Percentiles rank a stretch among this genome's conserved stretches.
phyloP scores from a whole-genome alignment of 768 basidiomycete species.

The Boletus subparvulus region DNA sequence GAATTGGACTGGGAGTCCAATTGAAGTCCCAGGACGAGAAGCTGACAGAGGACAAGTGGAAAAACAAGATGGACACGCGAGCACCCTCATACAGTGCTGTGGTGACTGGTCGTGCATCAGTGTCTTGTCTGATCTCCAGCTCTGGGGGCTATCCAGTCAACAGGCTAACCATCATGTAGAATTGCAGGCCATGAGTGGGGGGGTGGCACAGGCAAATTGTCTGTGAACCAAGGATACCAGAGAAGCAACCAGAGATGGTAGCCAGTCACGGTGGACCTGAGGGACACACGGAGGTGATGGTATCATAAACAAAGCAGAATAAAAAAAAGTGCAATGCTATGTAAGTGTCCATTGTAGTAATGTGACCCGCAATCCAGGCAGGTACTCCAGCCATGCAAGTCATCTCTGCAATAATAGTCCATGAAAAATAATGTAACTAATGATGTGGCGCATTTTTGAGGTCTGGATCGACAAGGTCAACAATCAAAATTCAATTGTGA shows the following conservation, averaged over 20 bases:
- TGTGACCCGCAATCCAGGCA: slow-evolving; percentile 62
- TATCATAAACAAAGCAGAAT: slow-evolving; percentile 47
- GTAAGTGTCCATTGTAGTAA: slow-evolving; percentile 47
- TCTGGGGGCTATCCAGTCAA: slow-evolving; percentile 18
- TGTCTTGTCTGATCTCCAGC: slow-evolving; percentile 38
- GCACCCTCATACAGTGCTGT: no score
- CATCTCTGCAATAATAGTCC: slow-evolving; percentile 40
- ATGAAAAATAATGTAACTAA: slow-evolving; percentile 40
- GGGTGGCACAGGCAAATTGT: slow-evolving; percentile 59
- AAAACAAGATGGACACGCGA: no score
- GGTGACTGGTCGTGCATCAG: no score
- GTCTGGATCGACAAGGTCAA: slow-evolving; percentile 21
- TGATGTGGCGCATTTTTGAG: slow-evolving; percentile 26
- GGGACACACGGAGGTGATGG: slow-evolving; percentile 20
- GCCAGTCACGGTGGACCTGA: slow-evolving; percentile 21
- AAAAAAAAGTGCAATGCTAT: slow-evolving; percentile 36
- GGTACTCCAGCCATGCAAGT: slow-evolving; percentile 45
- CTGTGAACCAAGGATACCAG: slow-evolving; percentile 20
- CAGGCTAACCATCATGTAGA: slow-evolving; percentile 35
- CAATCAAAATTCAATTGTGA: slow-evolving; percentile 47
- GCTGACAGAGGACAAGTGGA: no score
- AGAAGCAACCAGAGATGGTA: slow-evolving; percentile 8
- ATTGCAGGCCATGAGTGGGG: slow-evolving; percentile 29
- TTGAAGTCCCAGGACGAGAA: no score
- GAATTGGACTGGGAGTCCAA: no score